Evolutionary conservation across 2,329 filamentous ascomycete genomes (phyloP).

Genomic region (Fusarium napiforme): DNA sequence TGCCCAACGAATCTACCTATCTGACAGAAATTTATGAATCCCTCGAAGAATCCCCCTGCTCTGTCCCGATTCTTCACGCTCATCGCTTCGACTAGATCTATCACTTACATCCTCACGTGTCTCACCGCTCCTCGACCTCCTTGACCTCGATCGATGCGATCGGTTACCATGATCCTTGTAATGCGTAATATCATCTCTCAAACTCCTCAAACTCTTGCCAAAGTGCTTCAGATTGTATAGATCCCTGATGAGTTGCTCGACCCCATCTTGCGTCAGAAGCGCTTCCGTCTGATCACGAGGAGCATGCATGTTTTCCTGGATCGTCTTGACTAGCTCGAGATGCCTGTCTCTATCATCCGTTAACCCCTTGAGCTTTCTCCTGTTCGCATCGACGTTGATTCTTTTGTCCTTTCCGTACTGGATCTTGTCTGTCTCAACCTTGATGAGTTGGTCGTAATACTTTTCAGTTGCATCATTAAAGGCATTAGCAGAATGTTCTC

Average conservation of each 20-base stretch:
- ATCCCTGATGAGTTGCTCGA: background rate
- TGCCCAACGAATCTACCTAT: background rate
- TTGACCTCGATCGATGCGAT: background rate
- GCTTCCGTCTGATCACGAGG: background rate
- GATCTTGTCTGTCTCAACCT: slow-evolving; percentile 2
- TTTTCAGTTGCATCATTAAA: slow-evolving; percentile 16
- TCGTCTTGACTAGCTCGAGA: slow-evolving; percentile 20
- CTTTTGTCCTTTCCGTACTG: background rate
- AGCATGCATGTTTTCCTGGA: slow-evolving; percentile 14
- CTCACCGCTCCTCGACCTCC: background rate
- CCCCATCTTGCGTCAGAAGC: slow-evolving; percentile 6
- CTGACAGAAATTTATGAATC: background rate
- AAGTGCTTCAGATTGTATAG: slow-evolving; percentile 29
- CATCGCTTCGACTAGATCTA: background rate
- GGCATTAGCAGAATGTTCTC: background rate
- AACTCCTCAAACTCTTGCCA: slow-evolving; percentile 3
- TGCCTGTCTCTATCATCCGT: slow-evolving; percentile 13
- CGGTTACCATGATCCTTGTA: background rate
- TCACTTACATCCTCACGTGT: background rate
- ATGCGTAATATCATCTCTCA: slow-evolving; percentile 2
- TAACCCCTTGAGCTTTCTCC: slow-evolving; percentile 8
- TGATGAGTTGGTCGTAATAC: slow-evolving; percentile 18
- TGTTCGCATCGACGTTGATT: background rate
- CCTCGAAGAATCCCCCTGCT: background rate
- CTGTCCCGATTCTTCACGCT: background rate